Conservation (phyloP, 345 rosid species). For the Populus alba region DNA sequence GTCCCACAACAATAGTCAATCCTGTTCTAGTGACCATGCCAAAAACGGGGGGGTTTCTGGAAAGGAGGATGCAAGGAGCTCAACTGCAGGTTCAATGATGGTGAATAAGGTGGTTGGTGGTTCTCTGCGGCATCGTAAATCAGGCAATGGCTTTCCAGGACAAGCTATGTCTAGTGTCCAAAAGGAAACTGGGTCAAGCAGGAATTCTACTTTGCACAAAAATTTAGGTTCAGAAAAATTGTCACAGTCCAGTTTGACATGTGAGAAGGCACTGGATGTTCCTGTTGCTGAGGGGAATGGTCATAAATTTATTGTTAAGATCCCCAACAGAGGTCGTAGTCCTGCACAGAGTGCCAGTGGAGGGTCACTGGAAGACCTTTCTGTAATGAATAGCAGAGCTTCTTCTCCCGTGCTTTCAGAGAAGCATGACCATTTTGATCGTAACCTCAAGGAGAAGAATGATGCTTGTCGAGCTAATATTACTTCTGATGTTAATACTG, state of each 20-base stretch:
- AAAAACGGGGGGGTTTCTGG: conserved; percentile 49
- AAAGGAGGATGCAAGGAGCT: conserved; percentile 67
- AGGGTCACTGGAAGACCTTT: conserved; percentile 63
- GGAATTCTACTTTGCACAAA: conserved; percentile 47
- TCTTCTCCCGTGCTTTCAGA: conserved; percentile 56
- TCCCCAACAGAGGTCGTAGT: conserved; percentile 69
- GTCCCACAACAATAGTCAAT: conserved; percentile 75
- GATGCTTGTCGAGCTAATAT: conserved; percentile 39
- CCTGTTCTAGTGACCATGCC: conserved; percentile 64
- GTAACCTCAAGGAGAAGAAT: conserved; percentile 25
- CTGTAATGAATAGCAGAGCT: conserved; percentile 49
- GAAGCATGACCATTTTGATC: conserved; percentile 48
- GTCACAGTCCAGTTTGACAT: conserved; percentile 40
- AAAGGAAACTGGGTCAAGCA: conserved; percentile 50
- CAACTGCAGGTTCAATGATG: conserved; percentile 48
- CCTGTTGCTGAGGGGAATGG: conserved; percentile 52
- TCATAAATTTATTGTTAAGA: conserved; percentile 69
- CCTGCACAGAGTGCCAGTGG: conserved; percentile 67
- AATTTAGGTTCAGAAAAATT: conserved; percentile 53
- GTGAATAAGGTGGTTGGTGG: conserved; percentile 44
- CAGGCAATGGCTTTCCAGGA: conserved; percentile 51
- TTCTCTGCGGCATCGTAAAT: conserved; percentile 54
- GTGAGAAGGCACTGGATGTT: conserved; percentile 55
- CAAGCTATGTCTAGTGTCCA: conserved; percentile 35
- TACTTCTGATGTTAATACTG: conserved; percentile 43